These are phyloP conservation scores for Pulveroboletus frians DNA, from an alignment of 768 basidiomycete genomes.

Conservation along the genomic window DNA sequence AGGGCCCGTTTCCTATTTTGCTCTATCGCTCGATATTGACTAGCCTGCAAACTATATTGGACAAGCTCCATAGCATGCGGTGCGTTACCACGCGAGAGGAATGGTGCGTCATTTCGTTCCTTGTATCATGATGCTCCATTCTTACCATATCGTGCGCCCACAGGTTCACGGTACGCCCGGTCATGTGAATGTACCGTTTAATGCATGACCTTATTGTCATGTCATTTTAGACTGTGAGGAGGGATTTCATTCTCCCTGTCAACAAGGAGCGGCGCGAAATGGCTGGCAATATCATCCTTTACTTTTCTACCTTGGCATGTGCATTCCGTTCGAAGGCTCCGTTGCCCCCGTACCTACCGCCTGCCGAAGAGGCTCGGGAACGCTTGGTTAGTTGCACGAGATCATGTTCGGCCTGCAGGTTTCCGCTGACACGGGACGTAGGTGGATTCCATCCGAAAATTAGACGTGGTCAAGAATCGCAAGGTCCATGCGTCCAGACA, in stretches of 20 bases:
- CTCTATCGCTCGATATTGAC: conserved; percentile 81
- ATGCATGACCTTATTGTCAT: not conserved
- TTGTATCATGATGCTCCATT: not conserved
- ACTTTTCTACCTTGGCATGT: conserved; percentile 73
- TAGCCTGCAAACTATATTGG: conserved; percentile 79
- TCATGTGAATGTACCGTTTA: not conserved
- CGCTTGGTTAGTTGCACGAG: conserved; percentile 52
- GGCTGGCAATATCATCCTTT: conserved; percentile 92
- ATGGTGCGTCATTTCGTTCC: conserved; percentile 50
- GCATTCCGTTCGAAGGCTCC: conserved; percentile 85
- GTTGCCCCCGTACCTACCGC: conserved; percentile 93
- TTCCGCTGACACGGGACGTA: conserved; percentile 20
- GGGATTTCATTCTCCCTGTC: conserved; percentile 88
- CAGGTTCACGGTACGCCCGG: conserved; percentile 65
- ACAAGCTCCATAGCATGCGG: conserved; percentile 90
- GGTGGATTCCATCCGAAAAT: conserved; percentile 76
- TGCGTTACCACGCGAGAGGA: conserved; percentile 95
- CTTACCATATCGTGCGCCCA: conserved; percentile 4
- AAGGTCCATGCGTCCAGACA: conserved; percentile 79
- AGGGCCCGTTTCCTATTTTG: conserved; percentile 88
- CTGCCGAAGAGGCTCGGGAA: conserved; percentile 79
- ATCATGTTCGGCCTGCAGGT: not conserved
- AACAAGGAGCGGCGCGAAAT: conserved; percentile 87
- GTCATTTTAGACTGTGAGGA: conserved; percentile 58
- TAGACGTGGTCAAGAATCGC: conserved; percentile 85